A percentile compares a stretch with the other conserved stretches of the same genome.
These are phyloP conservation scores for Spongiforma sp. DNA, from an alignment of 1,284 basidiomycete genomes.

Conservation along the genomic window DNA sequence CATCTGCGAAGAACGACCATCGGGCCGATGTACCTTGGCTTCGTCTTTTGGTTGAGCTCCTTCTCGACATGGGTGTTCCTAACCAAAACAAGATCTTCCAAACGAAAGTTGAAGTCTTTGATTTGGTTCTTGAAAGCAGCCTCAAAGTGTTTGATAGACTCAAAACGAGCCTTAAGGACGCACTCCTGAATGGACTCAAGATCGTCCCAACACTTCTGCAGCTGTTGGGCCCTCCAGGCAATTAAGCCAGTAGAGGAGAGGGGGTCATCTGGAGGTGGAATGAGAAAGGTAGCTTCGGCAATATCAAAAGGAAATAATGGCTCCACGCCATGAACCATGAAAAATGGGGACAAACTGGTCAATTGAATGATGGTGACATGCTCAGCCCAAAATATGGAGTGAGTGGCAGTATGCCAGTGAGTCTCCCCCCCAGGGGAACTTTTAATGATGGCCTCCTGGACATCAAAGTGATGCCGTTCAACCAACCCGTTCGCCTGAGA, in stretches of 20 bases:
- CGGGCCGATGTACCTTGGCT: not conserved
- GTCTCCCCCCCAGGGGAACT: too few species aligned
- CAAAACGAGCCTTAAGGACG: not conserved
- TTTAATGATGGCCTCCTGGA: too few species aligned
- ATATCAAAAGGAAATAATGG: not conserved
- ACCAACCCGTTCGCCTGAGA: too few species aligned
- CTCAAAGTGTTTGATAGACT: not conserved
- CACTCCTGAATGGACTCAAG: not conserved
- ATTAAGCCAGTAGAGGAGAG: not conserved
- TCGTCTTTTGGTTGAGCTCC: conserved; percentile 3
- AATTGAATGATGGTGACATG: not conserved
- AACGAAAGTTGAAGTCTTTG: not conserved
- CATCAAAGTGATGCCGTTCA: too few species aligned
- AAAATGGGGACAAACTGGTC: conserved; percentile 35
- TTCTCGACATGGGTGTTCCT: not conserved
- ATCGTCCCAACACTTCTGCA: not conserved
- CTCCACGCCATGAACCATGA: conserved; percentile 14
- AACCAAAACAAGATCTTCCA: not conserved
- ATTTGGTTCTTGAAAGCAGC: not conserved
- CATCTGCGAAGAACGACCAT: not conserved
- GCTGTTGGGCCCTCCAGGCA: not conserved
- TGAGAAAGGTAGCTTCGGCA: not conserved
- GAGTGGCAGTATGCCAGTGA: not conserved
- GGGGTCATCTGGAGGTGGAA: not conserved
- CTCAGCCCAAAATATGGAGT: not conserved